phyloP scores from a whole-genome alignment of 2,329 filamentous ascomycete genomes.

The Penicillium oxalicum region DNA sequence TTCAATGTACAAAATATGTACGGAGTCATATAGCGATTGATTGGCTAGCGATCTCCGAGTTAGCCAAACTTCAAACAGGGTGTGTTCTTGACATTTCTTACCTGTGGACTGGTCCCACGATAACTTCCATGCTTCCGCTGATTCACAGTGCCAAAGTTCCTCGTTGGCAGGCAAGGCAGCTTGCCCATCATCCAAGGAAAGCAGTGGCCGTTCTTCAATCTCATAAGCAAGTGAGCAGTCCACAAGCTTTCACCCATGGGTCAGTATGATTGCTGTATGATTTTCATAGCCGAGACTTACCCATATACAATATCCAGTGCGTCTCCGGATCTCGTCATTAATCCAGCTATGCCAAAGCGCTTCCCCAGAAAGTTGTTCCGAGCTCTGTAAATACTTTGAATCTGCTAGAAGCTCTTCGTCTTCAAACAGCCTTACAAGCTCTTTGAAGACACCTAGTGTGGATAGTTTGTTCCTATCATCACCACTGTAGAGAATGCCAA shows the following conservation, averaged over 20 bases:
- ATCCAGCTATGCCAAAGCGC: slow-evolving; percentile 34
- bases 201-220: slow-evolving; percentile 30
- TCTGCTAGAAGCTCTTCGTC: slow-evolving; percentile 20
- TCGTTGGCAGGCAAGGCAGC: slow-evolving; percentile 38
- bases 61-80: neutral
- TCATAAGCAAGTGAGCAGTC: slow-evolving; percentile 40
- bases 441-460: slow-evolving; percentile 23
- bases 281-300: slow-evolving; percentile 21
- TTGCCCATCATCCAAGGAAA: slow-evolving; percentile 39
- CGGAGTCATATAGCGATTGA: slow-evolving; percentile 37
- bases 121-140: slow-evolving; percentile 29
- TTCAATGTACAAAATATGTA: slow-evolving; percentile 46
- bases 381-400: slow-evolving; percentile 7
- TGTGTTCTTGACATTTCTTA: slow-evolving; percentile 7
- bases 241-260: slow-evolving; percentile 27
- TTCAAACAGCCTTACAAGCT: slow-evolving; percentile 23
- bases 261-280: neutral
- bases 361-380: slow-evolving; percentile 9
- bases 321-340: slow-evolving; percentile 32
- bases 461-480: slow-evolving; percentile 20
- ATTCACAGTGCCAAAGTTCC: slow-evolving; percentile 36
- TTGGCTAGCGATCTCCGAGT: slow-evolving; percentile 16
- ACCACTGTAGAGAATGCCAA: slow-evolving; percentile 27
- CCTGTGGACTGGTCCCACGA: slow-evolving; percentile 19
- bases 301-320: slow-evolving; percentile 42